phyloP scores from a whole-genome alignment of 495 filamentous ascomycete species.

The Halenospora varia region DNA sequence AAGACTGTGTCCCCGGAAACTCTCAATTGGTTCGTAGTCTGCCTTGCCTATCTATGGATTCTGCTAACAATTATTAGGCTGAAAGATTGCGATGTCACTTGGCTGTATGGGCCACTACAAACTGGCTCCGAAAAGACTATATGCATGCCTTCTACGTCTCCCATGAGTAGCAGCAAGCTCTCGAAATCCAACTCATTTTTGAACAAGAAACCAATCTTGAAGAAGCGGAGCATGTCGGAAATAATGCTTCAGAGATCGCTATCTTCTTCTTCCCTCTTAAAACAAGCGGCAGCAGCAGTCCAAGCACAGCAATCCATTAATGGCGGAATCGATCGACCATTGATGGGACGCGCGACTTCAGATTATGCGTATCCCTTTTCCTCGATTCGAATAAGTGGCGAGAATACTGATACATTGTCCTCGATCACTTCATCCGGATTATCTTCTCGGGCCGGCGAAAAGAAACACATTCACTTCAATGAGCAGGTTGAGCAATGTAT shows the following conservation, averaged over 20 bases:
- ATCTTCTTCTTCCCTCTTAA: constrained; percentile 84
- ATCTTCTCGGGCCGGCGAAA: constrained; percentile 61
- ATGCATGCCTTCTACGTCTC: constrained; percentile 42
- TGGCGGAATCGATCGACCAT: constrained; percentile 35
- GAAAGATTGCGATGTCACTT: constrained; percentile 96
- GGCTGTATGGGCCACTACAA: constrained; percentile 93
- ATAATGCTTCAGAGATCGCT: constrained; percentile 89
- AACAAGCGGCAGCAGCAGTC: constrained; percentile 89
- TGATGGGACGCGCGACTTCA: constrained; percentile 16
- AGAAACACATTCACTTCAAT: constrained; percentile 93
- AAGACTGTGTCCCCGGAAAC: constrained; percentile 57
- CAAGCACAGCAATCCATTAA: constrained; percentile 77
- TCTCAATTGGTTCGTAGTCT: constrained; percentile 26
- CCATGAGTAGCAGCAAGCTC: constrained; percentile 49
- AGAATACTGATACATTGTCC: constrained; percentile 51
- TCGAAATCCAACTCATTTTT: constrained; percentile 81
- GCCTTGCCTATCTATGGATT: background rate
- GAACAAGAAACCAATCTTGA: constrained; percentile 85
- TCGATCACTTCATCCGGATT: constrained; percentile 60
- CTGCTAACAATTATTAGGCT: constrained; percentile 54
- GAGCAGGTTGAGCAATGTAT: constrained; percentile 95
- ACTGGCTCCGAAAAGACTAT: constrained; percentile 44
- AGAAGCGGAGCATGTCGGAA: constrained; percentile 95
- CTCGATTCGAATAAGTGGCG: constrained; percentile 50
- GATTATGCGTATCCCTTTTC: constrained; percentile 47